These are phyloP conservation scores for Ilex aquifolium DNA, from an alignment of 257 asterid genomes.

Conservation along the genomic window DNA sequence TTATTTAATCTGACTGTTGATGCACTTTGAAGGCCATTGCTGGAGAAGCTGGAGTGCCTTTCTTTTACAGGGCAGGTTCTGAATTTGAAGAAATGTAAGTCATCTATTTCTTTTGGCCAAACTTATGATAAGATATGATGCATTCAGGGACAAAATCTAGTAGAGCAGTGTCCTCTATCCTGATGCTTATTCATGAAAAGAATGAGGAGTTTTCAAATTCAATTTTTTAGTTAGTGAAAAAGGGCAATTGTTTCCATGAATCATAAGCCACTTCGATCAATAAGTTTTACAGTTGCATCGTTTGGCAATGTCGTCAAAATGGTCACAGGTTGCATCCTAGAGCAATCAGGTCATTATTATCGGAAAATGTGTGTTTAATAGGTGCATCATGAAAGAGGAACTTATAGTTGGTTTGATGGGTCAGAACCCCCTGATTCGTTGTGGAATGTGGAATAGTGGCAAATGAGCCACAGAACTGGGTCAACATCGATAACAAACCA, in stretches of 20 bases:
- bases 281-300: too few species aligned
- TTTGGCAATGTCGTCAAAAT: too few species aligned
- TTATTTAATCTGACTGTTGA: not conserved
- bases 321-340: too few species aligned
- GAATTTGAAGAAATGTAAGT: constrained; percentile 96
- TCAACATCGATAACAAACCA: too few species aligned
- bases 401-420: too few species aligned
- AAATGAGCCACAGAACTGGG: too few species aligned
- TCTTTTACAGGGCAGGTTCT: constrained; percentile 95
- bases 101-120: not conserved
- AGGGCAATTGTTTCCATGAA: not conserved
- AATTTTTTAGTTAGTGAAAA: not conserved
- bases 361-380: too few species aligned
- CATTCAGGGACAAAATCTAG: not conserved
- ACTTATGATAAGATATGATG: too few species aligned
- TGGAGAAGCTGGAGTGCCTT: constrained; percentile 99
- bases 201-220: not conserved
- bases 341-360: too few species aligned
- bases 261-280: not conserved
- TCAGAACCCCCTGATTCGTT: too few species aligned
- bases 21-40: constrained; percentile 80
- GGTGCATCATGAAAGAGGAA: too few species aligned
- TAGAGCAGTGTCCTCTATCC: not conserved
- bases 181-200: not conserved
- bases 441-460: too few species aligned